Evolutionary conservation across 2,329 filamentous ascomycete genomes (phyloP), one percentile per base, ranked within the genome.

Genomic region (Dothistroma pini): DNA sequence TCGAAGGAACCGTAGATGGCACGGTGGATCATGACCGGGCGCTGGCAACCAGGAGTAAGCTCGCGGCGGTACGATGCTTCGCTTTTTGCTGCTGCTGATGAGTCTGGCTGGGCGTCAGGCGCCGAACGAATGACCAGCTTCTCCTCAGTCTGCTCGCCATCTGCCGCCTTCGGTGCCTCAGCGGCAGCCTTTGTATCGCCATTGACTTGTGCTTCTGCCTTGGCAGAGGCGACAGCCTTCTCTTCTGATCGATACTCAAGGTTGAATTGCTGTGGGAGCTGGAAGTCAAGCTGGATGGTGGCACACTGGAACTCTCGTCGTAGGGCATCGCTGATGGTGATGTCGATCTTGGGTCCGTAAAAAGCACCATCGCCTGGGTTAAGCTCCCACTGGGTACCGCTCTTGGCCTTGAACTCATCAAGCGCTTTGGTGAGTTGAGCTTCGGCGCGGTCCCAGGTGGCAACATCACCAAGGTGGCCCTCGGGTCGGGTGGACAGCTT

Each of bases 341-440:
- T 95, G 71, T 99, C 95, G 70, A 97, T 96, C 85, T 99, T 99
- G 56, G 95, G 95, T 1, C 95, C 95, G 76, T 99, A 99, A 79
- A 97, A 99, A 57, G 95, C 95, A 73, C 95, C 95, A 70, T 99
- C 95, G 60, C 93, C 95, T 62, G 91, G 89, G 77, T 97, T 96
- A 56, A 96, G 81, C 75, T 91, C 89, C 95, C 95, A 99, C 65
- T 86, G 81, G 35, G 86, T 83, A 62, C 88, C 84, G 56, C 81
- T 82, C 53, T 78, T 75, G 21, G 77, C 78, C 59, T 85, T 83
- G 76, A 97, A 97, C 64, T 87, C 83, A 66, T 95, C 84, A 54
- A 99, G 82, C 19, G 93, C 91, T 63, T 87, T 83, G 72, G 87
- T 88, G 55, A 99, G 83, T 75, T 89, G 91, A 16, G 80, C 82